These are phyloP conservation scores for Remersonia thermophila DNA, from an alignment of 2,329 filamentous ascomycete species.

Conservation along the genomic window DNA sequence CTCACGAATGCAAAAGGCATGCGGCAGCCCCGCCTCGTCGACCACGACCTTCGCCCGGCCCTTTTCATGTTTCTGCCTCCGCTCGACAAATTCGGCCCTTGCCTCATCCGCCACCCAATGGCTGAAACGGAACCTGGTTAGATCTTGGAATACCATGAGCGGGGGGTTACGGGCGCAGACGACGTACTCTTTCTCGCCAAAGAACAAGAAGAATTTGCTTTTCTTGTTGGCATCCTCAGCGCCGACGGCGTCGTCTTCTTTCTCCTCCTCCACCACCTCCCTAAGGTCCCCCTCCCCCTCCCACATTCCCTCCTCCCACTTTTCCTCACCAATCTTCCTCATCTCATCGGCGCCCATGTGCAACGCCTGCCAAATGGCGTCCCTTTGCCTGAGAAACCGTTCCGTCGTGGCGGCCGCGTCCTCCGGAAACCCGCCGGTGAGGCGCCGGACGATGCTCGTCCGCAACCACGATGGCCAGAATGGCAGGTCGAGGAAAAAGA, in stretches of 20 bases:
- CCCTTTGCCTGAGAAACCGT: conserved; percentile 41
- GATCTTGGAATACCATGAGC: too few species aligned
- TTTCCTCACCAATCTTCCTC: conserved; percentile 43
- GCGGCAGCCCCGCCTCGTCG: conserved; percentile 43
- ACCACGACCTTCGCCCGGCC: conserved; percentile 36
- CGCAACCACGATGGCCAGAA: conserved; percentile 30
- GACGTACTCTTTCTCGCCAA: too few species aligned
- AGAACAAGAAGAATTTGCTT: too few species aligned
- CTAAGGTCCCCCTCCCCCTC: conserved; percentile 20
- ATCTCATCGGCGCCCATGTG: conserved; percentile 50
- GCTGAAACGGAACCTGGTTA: conserved; percentile 46
- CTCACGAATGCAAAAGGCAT: conserved; percentile 49
- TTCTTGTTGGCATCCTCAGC: too few species aligned
- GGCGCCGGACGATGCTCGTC: conserved; percentile 28
- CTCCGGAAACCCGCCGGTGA: conserved; percentile 34
- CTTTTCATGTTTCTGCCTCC: conserved; percentile 17
- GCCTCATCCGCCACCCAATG: conserved; percentile 49
- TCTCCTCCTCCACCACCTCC: conserved; percentile 18
- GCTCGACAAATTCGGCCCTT: conserved; percentile 43
- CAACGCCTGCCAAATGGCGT: conserved; percentile 48
- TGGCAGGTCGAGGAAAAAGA: conserved; percentile 29
- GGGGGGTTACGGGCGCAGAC: too few species aligned
- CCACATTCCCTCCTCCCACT: conserved; percentile 38
- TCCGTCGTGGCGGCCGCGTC: conserved; percentile 38
- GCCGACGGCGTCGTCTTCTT: conserved; percentile 12